phyloP scores from a whole-genome alignment of 306 rosid genomes.

The Ochetophila trinervis region DNA sequence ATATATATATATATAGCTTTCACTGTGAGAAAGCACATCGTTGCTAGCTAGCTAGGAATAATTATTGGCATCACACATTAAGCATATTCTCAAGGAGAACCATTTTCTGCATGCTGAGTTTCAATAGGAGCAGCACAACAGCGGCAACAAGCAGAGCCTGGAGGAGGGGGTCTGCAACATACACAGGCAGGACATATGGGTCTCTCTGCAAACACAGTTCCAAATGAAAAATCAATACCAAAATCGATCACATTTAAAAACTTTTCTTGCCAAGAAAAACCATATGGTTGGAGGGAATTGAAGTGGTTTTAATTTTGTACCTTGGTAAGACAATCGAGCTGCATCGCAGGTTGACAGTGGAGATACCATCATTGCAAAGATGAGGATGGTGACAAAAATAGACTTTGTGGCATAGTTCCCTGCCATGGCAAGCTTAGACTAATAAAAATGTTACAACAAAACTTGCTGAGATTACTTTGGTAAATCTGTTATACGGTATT shows the following conservation, averaged over 20 bases:
- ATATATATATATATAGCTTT: neutral
- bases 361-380: slow-evolving; percentile 36
- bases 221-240: neutral
- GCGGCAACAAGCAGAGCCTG: slow-evolving; percentile 36
- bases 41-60: neutral
- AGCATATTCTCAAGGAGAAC: slow-evolving; percentile 19
- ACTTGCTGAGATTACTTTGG: neutral
- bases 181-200: slow-evolving; percentile 45
- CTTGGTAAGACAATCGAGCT: slow-evolving; percentile 6
- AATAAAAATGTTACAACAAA: neutral
- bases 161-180: slow-evolving; percentile 41
- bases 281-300: too few species aligned
- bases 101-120: slow-evolving; percentile 13
- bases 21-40: neutral
- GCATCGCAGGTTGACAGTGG: slow-evolving; percentile 28
- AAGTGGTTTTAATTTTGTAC: slow-evolving; percentile 5
- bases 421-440: slow-evolving; percentile 16
- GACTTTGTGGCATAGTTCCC: slow-evolving; percentile 14
- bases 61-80: neutral
- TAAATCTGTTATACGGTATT: neutral
- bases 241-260: neutral
- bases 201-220: slow-evolving; percentile 10
- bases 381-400: slow-evolving; percentile 28
- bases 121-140: slow-evolving; percentile 40
- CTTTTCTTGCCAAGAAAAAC: neutral